Evolutionary conservation across 2,329 filamentous ascomycete genomes (phyloP), one percentile per base, ranked within the genome.

Genomic region (Monilinia laxa): DNA sequence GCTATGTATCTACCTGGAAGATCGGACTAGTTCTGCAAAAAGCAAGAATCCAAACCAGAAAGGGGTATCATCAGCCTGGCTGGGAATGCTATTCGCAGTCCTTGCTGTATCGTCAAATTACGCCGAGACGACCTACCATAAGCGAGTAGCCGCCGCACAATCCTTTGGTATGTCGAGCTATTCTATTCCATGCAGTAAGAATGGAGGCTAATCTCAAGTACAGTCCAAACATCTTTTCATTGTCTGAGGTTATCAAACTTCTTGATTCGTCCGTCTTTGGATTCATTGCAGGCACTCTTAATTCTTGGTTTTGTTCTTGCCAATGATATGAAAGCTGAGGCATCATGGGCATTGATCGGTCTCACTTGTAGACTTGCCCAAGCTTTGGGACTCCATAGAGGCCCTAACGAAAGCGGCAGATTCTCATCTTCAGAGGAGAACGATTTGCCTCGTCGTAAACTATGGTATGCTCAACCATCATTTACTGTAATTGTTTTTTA

Each of bases 261-360:
- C 69, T 74, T 89, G 54, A 79, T 89, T 14, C 78, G 86, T 42
- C 87, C 87, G 2, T 88, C 87, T 0, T 81, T 89, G 51, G 86
- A 89, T 74, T 87, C 86, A 5, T 86, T 89, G 35, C 87, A 89
- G 74, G 86, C 86, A 0, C 77, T 89, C 52, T 78, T 89, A 1
- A 81, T 89, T 54, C 85, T 85, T 4, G 83, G 85, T 40, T 88
- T 89, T 69, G 86, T 87, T 2, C 78, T 89, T 2, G 78, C 88
- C 35, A 89, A 89, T 70, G 87, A 89, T 68, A 89, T 89, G 87
- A 89, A 89, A 73, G 86, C 87, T 1, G 87, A 89, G 72, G 87
- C 85, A 0, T 88, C 87, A 0, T 89, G 87, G 87, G 86, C 86
- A 0, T 75, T 89, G 64, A 81, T 87, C 62, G 87, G 86, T 0